phyloP scores from a whole-genome alignment of 1,284 basidiomycete genomes.

The Tilletiopsis washingtonensis region DNA sequence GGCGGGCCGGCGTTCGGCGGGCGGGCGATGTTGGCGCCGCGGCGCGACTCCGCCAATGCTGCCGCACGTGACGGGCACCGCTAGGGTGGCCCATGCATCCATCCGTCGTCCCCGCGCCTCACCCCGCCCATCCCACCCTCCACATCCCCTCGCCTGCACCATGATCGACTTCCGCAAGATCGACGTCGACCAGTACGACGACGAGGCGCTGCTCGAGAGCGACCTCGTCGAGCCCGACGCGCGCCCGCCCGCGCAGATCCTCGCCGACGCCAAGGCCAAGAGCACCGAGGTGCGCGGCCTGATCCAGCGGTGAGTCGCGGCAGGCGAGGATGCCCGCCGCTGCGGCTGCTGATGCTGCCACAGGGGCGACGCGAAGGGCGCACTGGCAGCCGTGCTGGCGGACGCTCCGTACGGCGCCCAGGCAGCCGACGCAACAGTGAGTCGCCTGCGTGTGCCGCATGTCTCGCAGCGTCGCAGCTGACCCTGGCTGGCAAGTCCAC shows the following conservation, averaged over 20 bases:
- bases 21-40: too few relatives aligned
- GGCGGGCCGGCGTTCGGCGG: too few relatives aligned
- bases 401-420: constrained; percentile 36
- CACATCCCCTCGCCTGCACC: too few relatives aligned
- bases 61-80: too few relatives aligned
- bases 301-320: constrained; percentile 32
- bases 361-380: constrained; percentile 33
- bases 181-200: constrained; percentile 87
- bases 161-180: constrained; percentile 68
- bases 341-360: neutral
- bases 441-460: constrained; percentile 8
- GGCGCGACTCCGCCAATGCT: too few relatives aligned
- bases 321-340: neutral
- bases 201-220: constrained; percentile 70
- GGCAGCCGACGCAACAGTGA: constrained; percentile 37
- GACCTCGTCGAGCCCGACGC: constrained; percentile 80
- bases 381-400: constrained; percentile 25
- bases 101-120: too few relatives aligned
- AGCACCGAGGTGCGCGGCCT: constrained; percentile 64
- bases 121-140: too few relatives aligned
- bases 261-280: constrained; percentile 68
- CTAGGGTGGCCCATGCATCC: too few relatives aligned
- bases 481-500: constrained; percentile 43
- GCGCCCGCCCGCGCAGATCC: constrained; percentile 64
- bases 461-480: neutral